Evolutionary conservation across 2,329 filamentous ascomycete species (phyloP).

Genomic region (Trichophyton rubrum): DNA sequence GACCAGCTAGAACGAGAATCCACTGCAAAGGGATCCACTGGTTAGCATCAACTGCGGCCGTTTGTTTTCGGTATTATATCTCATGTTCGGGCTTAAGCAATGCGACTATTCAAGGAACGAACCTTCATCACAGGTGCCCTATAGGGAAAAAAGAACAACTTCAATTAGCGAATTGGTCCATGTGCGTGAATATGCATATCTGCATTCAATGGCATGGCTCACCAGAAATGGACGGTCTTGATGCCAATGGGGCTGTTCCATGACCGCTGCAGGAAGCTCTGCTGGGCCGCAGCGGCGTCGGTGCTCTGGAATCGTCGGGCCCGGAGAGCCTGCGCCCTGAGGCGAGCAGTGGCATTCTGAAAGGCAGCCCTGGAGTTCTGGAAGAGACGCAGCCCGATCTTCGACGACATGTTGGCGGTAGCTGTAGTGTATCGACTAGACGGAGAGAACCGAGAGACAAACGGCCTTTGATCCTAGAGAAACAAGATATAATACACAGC

Average conservation of each 20-base stretch:
- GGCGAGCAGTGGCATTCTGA: conserved; percentile 44
- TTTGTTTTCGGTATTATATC: not conserved
- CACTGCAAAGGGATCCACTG: conserved; percentile 44
- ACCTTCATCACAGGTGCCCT: conserved; percentile 92
- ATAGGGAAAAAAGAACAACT: not conserved
- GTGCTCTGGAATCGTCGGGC: conserved; percentile 61
- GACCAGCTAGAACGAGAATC: conserved; percentile 81
- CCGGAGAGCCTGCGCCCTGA: conserved; percentile 38
- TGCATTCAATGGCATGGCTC: conserved; percentile 13
- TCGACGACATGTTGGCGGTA: conserved; percentile 40
- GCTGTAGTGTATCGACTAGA: not conserved
- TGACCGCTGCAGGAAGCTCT: conserved; percentile 57
- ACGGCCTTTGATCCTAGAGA: not conserved
- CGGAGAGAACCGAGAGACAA: not conserved
- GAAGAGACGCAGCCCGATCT: conserved; percentile 46
- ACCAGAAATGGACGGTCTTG: conserved; percentile 99
- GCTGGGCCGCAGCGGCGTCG: conserved; percentile 37
- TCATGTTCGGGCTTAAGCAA: not conserved
- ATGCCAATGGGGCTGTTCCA: conserved; percentile 70
- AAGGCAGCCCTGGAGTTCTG: conserved; percentile 38
- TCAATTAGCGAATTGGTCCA: not conserved
- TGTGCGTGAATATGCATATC: not conserved
- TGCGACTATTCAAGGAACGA: conserved; percentile 25
- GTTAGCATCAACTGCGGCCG: not conserved
- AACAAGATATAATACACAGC: not conserved